Percentiles rank a stretch among this genome's conserved stretches.
Conservation (phyloP, 192 early-diverging fungal species). For the Entophlyctis luteolus region DNA sequence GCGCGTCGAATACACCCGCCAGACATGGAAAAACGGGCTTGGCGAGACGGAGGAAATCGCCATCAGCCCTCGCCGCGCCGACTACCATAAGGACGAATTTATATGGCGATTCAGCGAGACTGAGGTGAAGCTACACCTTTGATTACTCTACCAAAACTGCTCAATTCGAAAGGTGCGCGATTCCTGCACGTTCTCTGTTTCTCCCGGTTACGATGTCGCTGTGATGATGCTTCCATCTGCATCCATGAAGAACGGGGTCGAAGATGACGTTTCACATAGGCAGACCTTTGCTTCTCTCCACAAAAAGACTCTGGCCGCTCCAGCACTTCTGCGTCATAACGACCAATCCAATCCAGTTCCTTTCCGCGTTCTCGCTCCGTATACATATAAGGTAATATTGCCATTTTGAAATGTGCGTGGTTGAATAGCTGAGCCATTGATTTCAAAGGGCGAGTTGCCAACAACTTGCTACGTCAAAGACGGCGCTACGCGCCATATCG, state of each 20-base stretch:
- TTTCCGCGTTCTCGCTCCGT: conserved; percentile 54
- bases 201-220: conserved; percentile 56
- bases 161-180: conserved; percentile 29
- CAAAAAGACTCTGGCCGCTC: conserved; percentile 32
- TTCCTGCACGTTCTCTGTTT: conserved; percentile 50
- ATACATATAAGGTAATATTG: conserved; percentile 44
- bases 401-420: neutral
- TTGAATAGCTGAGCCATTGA: conserved; percentile 8
- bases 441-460: conserved; percentile 59
- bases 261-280: neutral
- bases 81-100: conserved; percentile 50
- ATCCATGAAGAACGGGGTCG: neutral
- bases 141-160: too few species aligned
- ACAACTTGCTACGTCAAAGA: conserved; percentile 34
- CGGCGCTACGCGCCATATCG: conserved; percentile 30
- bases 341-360: conserved; percentile 46
- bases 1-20: too few species aligned
- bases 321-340: conserved; percentile 49
- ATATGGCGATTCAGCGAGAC: conserved; percentile 52
- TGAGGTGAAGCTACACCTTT: too few species aligned
- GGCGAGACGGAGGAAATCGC: conserved; percentile 58
- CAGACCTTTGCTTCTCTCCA: neutral
- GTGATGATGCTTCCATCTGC: conserved; percentile 35
- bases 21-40: conserved; percentile 64
- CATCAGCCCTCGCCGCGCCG: conserved; percentile 44